Conservation (phyloP, 164 flowering plant species). For the Tinospora cordifolia region DNA sequence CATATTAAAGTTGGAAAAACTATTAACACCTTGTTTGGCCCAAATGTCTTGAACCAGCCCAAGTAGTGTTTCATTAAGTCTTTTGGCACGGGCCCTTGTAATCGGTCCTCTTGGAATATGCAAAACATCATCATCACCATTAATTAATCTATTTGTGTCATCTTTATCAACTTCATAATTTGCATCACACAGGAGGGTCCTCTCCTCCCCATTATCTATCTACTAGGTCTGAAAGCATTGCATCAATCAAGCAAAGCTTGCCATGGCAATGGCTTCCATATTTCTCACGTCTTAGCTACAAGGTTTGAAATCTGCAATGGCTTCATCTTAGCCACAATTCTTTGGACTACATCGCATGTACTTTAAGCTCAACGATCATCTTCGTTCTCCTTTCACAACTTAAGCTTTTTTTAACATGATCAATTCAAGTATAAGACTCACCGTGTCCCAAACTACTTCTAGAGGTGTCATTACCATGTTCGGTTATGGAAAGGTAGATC, state of each 20-base stretch:
- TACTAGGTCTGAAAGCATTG: neutral
- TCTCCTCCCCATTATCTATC: neutral
- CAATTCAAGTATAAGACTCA: slow-evolving; percentile 41
- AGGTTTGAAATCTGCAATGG: slow-evolving; percentile 21
- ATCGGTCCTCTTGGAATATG: no score
- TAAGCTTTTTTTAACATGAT: slow-evolving; percentile 35
- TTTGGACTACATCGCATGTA: slow-evolving; percentile 43
- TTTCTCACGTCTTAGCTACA: slow-evolving; percentile 45
- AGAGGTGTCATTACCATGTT: slow-evolving; percentile 70
- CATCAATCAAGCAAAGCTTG: neutral
- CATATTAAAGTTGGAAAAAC: no score
- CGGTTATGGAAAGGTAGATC: slow-evolving; percentile 65
- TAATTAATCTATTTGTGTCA: no score
- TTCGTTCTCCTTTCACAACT: slow-evolving; percentile 14
- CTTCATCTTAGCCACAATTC: slow-evolving; percentile 23
- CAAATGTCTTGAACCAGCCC: no score
- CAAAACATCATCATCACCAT: no score
- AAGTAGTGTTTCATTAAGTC: no score
- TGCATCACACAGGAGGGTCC: no score
- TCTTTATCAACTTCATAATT: no score
- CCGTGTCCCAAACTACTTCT: slow-evolving; percentile 30
- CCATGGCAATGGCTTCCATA: slow-evolving; percentile 62
- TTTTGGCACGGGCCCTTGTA: no score
- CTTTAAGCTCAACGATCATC: slow-evolving; percentile 27
- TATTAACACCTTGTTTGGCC: no score